These are phyloP conservation scores for Mycena leptocephala DNA, from an alignment of 768 basidiomycete species.

Conservation along the genomic window DNA sequence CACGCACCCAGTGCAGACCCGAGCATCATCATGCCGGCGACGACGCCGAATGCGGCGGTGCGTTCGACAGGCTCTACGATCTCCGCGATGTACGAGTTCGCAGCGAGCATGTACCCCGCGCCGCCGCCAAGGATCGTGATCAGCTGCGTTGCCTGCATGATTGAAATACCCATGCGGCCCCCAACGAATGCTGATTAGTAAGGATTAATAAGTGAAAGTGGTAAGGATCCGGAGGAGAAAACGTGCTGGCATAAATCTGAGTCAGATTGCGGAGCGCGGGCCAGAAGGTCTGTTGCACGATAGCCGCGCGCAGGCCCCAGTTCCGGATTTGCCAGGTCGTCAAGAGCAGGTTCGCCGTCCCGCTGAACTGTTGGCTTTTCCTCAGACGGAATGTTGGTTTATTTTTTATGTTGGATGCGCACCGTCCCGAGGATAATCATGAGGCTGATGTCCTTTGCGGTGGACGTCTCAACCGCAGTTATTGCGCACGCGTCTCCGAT, in stretches of 20 bases:
- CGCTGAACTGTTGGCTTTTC: slow-evolving; percentile 8
- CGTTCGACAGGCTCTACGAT: slow-evolving; percentile 24
- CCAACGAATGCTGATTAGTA: slow-evolving; percentile 10
- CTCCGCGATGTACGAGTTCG: slow-evolving; percentile 34
- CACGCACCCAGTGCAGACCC: slow-evolving; percentile 19
- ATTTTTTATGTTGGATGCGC: background rate
- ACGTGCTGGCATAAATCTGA: slow-evolving; percentile 33
- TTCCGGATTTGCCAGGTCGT: slow-evolving; percentile 33
- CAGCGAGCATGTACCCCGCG: slow-evolving; percentile 20
- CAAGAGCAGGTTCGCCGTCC: slow-evolving; percentile 18
- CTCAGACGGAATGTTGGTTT: background rate
- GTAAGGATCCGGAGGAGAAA: background rate
- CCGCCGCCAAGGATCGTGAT: slow-evolving; percentile 28
- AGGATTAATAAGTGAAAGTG: background rate
- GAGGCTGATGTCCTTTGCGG: slow-evolving; percentile 24
- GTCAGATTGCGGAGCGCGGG: slow-evolving; percentile 25
- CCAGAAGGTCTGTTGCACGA: slow-evolving; percentile 35
- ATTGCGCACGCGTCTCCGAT: slow-evolving; percentile 30
- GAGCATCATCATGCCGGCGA: slow-evolving; percentile 30
- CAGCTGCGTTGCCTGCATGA: slow-evolving; percentile 23
- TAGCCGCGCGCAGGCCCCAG: slow-evolving; percentile 29
- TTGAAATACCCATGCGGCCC: slow-evolving; percentile 22
- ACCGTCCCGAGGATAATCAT: slow-evolving; percentile 27
- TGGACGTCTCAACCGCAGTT: slow-evolving; percentile 16
- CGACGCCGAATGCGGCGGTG: slow-evolving; percentile 32